Base-by-base conservation (phyloP, 2,329 filamentous ascomycete species). In the Cytospora piceicola region DNA sequence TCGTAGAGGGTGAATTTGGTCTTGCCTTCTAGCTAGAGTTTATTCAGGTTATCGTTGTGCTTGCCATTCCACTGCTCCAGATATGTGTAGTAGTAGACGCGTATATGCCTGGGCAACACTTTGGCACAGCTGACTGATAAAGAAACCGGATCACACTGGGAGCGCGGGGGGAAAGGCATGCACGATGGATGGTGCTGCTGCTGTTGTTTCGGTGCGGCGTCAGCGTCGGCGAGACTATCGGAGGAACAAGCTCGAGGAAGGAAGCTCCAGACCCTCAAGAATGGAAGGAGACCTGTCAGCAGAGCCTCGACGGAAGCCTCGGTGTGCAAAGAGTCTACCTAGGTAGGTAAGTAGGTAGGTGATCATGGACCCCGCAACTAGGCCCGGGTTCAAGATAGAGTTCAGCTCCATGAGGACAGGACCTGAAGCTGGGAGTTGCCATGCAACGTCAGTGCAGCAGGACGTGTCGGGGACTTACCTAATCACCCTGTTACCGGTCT, bases 271-370 rank as follows among this genome's bases (percentile, higher is more conserved):
- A 42, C 36, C 36, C 30, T 52, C 60, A 62, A n/a, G 61, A 39
- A 39, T 57, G 39, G 30, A 57, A 11, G 30, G 52, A 52, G 29
- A 49, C 42, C 51, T 46, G 46, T 62, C 5, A 42, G 59, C 32
- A 22, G 27, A 42, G 32, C 51, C 59, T 62, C 52, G 29, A 63
- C 61, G 61, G 61, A 63, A 57, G 61, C 29, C 53, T 63, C 53
- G 60, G 61, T 63, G 52, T 30, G 36, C 39, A 39, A 39, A 52
- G 27, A 14, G 34, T 36, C 11, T 34, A 9, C 30, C 30, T 32
- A 24, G n/a, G 24, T 39, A 56, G 32, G 11, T 12, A 36, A 12
- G 32, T 36, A 36, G 11, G 34, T 1, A 36, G 36, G 42, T 51
- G 24, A 49, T 49, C n/a, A 49, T 49, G 3, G 46, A 24, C 11